A percentile compares a stretch with the other conserved stretches of the same genome.
These are phyloP conservation scores for Nepenthes mirabilis DNA, from an alignment of 148 eudicot genomes.

Conservation along the genomic window DNA sequence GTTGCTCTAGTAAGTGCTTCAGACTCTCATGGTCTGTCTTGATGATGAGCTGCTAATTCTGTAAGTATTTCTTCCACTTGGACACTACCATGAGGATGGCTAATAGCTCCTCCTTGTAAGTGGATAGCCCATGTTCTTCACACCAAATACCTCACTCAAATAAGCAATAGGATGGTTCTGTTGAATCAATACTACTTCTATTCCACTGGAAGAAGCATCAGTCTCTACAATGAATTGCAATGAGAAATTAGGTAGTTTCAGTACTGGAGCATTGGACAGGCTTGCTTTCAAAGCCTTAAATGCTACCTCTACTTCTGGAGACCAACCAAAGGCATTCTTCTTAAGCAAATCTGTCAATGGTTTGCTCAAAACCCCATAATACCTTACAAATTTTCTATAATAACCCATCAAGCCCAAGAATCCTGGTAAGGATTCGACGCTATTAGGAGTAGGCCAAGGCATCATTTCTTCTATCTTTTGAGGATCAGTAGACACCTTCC, in stretches of 20 bases:
- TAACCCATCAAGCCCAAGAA: conserved; percentile 1
- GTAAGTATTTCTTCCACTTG: neutral
- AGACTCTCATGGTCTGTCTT: neutral
- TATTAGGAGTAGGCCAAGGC: neutral
- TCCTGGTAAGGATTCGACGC: neutral
- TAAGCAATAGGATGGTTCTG: neutral
- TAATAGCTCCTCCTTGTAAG: neutral
- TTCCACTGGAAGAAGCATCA: neutral
- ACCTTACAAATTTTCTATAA: neutral
- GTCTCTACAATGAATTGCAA: neutral
- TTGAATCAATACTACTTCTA: neutral
- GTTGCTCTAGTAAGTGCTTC: neutral
- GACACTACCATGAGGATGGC: neutral
- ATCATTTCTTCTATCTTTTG: neutral
- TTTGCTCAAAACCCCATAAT: neutral
- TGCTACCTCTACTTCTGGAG: neutral
- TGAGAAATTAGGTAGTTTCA: neutral
- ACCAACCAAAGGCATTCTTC: neutral
- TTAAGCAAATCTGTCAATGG: neutral
- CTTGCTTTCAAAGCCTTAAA: neutral
- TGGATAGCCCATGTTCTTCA: neutral
- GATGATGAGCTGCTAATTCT: neutral
- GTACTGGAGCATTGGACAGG: neutral
- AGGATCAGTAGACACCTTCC: neutral
- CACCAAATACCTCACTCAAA: neutral